phyloP scores from a whole-genome alignment of 2,329 filamentous ascomycete genomes.

The Penicillium sp. region DNA sequence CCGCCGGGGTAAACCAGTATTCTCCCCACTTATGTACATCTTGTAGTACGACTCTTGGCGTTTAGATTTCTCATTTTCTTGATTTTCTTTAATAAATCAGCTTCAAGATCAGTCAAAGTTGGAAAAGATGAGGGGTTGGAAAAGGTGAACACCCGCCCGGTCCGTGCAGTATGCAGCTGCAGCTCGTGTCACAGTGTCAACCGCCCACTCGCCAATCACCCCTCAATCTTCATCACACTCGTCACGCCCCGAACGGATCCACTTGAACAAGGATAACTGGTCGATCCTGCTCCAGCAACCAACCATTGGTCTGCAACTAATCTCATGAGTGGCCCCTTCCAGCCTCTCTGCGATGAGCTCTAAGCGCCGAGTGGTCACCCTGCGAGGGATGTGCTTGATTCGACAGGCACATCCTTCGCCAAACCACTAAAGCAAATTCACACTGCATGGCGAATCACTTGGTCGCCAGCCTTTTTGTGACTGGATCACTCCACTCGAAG shows the following conservation, averaged over 20 bases:
- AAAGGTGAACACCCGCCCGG: not conserved
- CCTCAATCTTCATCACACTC: constrained; percentile 21
- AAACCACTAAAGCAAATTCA: constrained; percentile 5
- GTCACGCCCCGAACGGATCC: constrained; percentile 13
- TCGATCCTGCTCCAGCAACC: constrained; percentile 8
- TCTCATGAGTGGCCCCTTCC: not conserved
- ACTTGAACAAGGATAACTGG: constrained; percentile 5
- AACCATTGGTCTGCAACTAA: constrained; percentile 4
- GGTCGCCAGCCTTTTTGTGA: not conserved
- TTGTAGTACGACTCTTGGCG: not conserved
- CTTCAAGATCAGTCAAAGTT: not conserved
- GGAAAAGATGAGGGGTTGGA: not conserved
- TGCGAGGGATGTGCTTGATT: constrained; percentile 14
- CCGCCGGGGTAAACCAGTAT: not conserved
- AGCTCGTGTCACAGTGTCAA: constrained; percentile 36
- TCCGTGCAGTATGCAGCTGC: constrained; percentile 26
- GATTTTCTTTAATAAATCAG: not conserved
- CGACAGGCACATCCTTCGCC: constrained; percentile 9
- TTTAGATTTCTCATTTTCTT: not conserved
- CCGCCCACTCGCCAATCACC: constrained; percentile 23
- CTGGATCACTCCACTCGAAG: constrained; percentile 11
- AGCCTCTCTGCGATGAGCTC: constrained; percentile 20
- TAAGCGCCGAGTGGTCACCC: constrained; percentile 21
- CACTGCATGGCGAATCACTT: constrained; percentile 2
- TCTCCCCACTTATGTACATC: not conserved